Percentiles rank a stretch among this genome's conserved stretches.
Evolutionary conservation across 2,329 filamentous ascomycete species (phyloP).

Genomic region (Pseudocercospora macadamiae): DNA sequence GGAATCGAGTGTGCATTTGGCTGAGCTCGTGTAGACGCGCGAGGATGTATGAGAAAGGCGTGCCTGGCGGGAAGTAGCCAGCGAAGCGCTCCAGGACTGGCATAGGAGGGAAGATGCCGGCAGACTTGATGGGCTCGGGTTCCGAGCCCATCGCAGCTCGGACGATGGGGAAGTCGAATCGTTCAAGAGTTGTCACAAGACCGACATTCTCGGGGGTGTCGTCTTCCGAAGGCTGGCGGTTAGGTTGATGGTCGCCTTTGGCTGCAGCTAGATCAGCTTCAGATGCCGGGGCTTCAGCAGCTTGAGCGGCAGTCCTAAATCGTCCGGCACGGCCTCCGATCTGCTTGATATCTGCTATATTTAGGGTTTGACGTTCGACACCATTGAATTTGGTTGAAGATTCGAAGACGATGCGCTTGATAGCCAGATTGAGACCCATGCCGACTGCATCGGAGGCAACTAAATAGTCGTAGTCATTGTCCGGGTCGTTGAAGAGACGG

Average conservation of each 20-base stretch:
- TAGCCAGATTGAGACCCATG: conserved; percentile 90
- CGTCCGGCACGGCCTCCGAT: conserved; percentile 92
- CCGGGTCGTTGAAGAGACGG: conserved; percentile 86
- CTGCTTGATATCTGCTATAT: conserved; percentile 83
- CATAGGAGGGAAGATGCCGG: conserved; percentile 74
- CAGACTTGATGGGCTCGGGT: conserved; percentile 67
- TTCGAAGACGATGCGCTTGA: conserved; percentile 89
- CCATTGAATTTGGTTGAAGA: conserved; percentile 73
- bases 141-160: conserved; percentile 64
- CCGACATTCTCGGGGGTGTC: conserved; percentile 50
- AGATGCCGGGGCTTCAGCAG: conserved; percentile 31
- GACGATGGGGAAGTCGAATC: conserved; percentile 67
- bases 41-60: conserved; percentile 82
- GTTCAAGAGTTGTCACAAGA: conserved; percentile 76
- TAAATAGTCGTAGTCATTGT: conserved; percentile 93
- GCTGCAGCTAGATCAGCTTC: conserved; percentile 31
- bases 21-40: conserved; percentile 72
- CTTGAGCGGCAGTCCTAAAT: conserved; percentile 71
- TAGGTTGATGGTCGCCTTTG: conserved; percentile 27
- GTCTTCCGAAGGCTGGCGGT: conserved; percentile 7
- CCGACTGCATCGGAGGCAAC: conserved; percentile 95
- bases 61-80: conserved; percentile 76
- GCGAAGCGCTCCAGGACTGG: conserved; percentile 74
- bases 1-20: conserved; percentile 66
- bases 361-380: conserved; percentile 58